Percentiles rank a stretch among this genome's conserved stretches.
These are phyloP conservation scores for Ostreobium quekettii DNA, from an alignment of 139 green algal genomes.

Conservation along the genomic window DNA sequence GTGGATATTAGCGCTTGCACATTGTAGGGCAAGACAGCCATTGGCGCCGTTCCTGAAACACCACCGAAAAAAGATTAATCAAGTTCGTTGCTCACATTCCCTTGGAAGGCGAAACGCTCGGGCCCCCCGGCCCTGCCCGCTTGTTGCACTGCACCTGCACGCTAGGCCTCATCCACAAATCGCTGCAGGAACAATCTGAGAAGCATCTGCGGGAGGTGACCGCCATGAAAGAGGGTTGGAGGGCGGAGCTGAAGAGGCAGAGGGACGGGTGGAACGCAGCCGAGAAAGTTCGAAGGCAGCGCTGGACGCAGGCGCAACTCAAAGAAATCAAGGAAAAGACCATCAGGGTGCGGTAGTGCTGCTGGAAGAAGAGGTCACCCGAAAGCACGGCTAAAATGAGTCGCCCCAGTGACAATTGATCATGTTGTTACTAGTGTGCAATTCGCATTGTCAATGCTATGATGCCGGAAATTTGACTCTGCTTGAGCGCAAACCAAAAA, in stretches of 20 bases:
- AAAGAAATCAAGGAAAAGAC: slow-evolving; percentile 7
- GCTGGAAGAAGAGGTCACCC: not conserved
- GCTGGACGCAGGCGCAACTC: not conserved
- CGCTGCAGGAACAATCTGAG: not conserved
- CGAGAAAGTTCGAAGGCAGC: slow-evolving; percentile 6
- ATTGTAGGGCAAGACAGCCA: too few relatives aligned
- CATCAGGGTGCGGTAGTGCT: not conserved
- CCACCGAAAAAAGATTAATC: too few relatives aligned
- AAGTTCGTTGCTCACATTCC: too few relatives aligned
- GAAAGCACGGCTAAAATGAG: not conserved
- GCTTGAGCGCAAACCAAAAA: too few relatives aligned
- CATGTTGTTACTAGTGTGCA: too few relatives aligned
- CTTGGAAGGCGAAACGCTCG: too few relatives aligned
- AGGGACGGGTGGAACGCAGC: not conserved
- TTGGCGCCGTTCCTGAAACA: too few relatives aligned
- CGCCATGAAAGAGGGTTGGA: not conserved
- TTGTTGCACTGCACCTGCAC: too few relatives aligned
- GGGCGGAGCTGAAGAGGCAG: not conserved
- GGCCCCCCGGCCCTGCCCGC: too few relatives aligned
- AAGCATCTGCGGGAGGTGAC: not conserved
- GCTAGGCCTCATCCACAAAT: not conserved
- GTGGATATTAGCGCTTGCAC: too few relatives aligned
- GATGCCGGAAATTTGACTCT: too few relatives aligned
- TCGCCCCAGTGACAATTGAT: not conserved
- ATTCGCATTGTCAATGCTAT: too few relatives aligned